A percentile compares a stretch with the other conserved stretches of the same genome.
Evolutionary conservation across 208 protist genomes (phyloP).

Genomic region (Sergeia podlipaevii): DNA sequence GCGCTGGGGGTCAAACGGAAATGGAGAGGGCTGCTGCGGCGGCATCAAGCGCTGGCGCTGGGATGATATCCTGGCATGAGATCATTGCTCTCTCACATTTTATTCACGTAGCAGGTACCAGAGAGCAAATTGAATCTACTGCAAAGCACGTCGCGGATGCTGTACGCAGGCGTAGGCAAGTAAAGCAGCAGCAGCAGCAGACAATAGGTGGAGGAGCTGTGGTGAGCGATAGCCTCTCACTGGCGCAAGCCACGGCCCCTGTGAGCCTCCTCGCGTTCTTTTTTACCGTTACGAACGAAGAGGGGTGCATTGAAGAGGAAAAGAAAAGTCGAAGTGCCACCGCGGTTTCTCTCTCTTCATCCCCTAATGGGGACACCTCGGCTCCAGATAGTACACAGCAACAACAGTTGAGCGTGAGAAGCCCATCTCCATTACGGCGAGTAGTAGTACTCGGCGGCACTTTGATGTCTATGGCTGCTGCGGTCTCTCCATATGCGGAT

Average conservation of each 20-base stretch:
- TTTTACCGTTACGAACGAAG: conserved; percentile 9
- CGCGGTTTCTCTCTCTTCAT: too few species aligned
- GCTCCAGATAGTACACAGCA: background rate
- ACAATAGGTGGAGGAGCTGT: background rate
- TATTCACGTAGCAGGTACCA: conserved; percentile 38
- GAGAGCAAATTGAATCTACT: conserved; percentile 21
- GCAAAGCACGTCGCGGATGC: conserved; percentile 30
- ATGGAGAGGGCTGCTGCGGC: background rate
- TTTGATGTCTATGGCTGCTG: background rate
- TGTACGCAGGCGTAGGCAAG: conserved; percentile 14
- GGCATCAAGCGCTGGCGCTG: conserved; percentile 10
- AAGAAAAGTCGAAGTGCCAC: too few species aligned
- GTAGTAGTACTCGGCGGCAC: background rate
- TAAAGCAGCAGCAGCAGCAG: background rate
- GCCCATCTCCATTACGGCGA: too few species aligned
- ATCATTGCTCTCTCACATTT: conserved; percentile 30
- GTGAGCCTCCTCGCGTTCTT: conserved; percentile 6
- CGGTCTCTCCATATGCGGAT: background rate
- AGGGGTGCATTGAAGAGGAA: too few species aligned
- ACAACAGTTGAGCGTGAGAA: too few species aligned
- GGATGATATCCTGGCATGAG: conserved; percentile 18
- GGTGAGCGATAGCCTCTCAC: background rate
- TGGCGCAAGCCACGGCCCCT: conserved; percentile 6
- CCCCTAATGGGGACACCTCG: background rate
- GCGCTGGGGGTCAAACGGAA: background rate